Base-by-base conservation (phyloP, 2,329 filamentous ascomycete species). In the Trichoderma atrobrunneum region DNA sequence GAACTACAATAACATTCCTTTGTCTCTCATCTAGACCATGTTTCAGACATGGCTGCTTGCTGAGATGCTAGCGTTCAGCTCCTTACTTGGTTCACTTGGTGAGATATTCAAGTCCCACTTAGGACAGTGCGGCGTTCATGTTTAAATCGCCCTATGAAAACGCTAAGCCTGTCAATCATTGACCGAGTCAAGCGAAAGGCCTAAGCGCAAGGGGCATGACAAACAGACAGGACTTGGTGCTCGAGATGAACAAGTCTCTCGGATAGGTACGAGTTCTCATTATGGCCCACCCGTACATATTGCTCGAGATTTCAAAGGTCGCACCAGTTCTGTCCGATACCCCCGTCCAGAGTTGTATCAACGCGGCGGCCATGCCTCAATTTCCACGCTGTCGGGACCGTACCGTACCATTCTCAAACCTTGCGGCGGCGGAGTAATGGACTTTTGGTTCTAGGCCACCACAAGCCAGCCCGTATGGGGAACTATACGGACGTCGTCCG, bases 331-430 rank as follows among this genome's bases (percentile, higher is more conserved):
- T 43, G 36, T n/a, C 34, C 59, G 34, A 62, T 62, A 51, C 70
- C 57, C 43, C 32, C 70, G 63, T 65, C 54, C 56, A 56, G 26
- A 51, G 57, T 62, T 14, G 16, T 62, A 60, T 60, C 54, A 26
- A 68, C 34, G 57, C 70, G 56, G n/a, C 24, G 34, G 48, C 34
- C 64, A 34, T 59, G 70, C 34, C 48, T 51, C 64, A 64, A 69
- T 72, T 72, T 72, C 70, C 70, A 72, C 39, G 48, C 64, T 69
- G 43, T 69, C 70, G 70, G 64, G 64, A 72, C 57, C 34, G 48
- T 26, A 62, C 30, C 39, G 51, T 43, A 43, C 39, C 39, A 34
- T 61, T 61, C 26, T 62, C 70, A 61, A 66, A 30, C 61, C 56
- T 72, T 39, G 34, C 56, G 48, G 51, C 62, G 30, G 62, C 54